Conservation (phyloP, 257 asterid species). For the Oldenlandia corymbosa region DNA sequence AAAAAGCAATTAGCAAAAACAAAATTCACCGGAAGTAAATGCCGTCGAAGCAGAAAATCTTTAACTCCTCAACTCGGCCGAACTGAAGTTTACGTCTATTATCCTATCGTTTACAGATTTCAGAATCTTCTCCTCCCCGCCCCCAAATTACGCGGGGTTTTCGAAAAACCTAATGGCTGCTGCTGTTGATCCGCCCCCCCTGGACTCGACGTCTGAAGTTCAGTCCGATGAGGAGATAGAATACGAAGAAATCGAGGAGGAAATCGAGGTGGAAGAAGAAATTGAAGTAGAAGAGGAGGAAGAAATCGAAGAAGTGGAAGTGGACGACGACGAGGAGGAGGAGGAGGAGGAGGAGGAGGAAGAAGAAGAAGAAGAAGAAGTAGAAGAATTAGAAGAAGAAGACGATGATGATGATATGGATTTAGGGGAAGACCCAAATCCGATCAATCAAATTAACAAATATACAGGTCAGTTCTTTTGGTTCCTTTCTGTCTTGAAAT, state of each 20-base stretch:
- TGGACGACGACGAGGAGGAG: slow-evolving; percentile 1
- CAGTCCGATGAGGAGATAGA: slow-evolving; percentile 19
- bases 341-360: slow-evolving; percentile 14
- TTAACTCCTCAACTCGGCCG: no score
- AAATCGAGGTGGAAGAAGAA: not conserved
- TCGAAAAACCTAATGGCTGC: not conserved
- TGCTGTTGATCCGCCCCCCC: not conserved
- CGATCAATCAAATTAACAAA: slow-evolving; percentile 26
- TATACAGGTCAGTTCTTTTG: slow-evolving; percentile 36
- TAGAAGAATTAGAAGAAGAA: not conserved
- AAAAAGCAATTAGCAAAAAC: no score
- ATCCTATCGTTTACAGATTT: no score
- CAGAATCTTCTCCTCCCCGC: no score
- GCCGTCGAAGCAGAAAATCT: no score
- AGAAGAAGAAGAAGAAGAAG: slow-evolving; percentile 16
- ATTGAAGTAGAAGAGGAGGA: slow-evolving; percentile 18
- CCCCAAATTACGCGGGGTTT: not conserved
- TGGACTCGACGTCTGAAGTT: not conserved
- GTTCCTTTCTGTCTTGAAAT: not conserved
- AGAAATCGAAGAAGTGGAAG: slow-evolving; percentile 18
- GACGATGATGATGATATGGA: slow-evolving; percentile 14
- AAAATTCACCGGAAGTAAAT: no score
- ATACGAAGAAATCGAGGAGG: slow-evolving; percentile 15
- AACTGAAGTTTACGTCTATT: no score
- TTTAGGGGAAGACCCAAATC: slow-evolving; percentile 29